A percentile compares a stretch with the other conserved stretches of the same genome.
Evolutionary conservation across 2,329 filamentous ascomycete species (phyloP).

Genomic region (Colletotrichum sansevieriae): DNA sequence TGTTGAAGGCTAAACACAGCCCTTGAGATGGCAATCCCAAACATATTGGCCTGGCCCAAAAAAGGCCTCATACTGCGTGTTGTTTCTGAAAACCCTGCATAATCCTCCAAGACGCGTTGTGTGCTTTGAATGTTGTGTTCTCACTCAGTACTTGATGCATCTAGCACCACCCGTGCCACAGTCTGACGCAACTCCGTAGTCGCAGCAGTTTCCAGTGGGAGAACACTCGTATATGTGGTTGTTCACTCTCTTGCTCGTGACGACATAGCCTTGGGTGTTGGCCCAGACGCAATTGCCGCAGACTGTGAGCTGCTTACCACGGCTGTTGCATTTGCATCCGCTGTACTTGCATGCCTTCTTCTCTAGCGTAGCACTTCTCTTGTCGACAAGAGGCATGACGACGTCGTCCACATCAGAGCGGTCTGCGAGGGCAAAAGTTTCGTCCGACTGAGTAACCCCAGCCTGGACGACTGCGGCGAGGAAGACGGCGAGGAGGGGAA

Average conservation of each 20-base stretch:
- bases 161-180: conserved; percentile 38
- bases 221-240: conserved; percentile 46
- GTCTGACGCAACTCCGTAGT: conserved; percentile 43
- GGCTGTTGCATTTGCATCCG: conserved; percentile 45
- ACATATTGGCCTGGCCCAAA: conserved; percentile 2
- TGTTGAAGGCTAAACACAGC: neutral
- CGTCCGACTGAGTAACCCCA: conserved; percentile 18
- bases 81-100: conserved; percentile 9
- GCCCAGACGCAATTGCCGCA: conserved; percentile 46
- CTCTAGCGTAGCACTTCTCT: conserved; percentile 15
- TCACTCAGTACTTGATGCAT: conserved; percentile 28
- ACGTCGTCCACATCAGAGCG: conserved; percentile 12
- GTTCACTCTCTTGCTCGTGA: conserved; percentile 43
- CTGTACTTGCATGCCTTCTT: conserved; percentile 44
- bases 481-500: conserved; percentile 13
- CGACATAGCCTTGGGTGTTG: conserved; percentile 36
- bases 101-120: neutral
- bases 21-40: conserved; percentile 30
- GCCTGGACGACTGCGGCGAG: conserved; percentile 19
- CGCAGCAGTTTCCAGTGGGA: conserved; percentile 44
- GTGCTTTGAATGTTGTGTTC: neutral
- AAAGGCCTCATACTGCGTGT: neutral
- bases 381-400: conserved; percentile 1
- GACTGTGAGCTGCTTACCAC: conserved; percentile 43
- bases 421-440: conserved; percentile 25